Percentiles rank a stretch among this genome's conserved stretches.
Conservation (phyloP, 306 rosid species). For the Luffa aegyptiaca region DNA sequence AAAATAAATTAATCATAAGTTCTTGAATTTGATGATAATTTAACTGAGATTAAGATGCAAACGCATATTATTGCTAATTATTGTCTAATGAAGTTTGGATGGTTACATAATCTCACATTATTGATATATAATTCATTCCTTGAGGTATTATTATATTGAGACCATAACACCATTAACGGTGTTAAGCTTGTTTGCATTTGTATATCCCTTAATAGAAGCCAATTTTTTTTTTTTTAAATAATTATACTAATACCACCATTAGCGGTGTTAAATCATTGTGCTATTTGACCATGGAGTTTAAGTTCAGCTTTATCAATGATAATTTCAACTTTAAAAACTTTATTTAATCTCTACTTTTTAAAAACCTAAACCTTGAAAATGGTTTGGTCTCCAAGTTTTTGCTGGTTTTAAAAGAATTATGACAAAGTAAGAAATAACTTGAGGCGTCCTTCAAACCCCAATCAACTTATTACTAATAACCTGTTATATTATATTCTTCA, state of each 20-base stretch:
- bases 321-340: background rate
- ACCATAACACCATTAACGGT: background rate
- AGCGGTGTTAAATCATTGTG: background rate
- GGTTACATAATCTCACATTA: background rate
- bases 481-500: background rate
- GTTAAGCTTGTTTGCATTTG: background rate
- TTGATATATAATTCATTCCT: background rate
- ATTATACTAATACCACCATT: background rate
- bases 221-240: background rate
- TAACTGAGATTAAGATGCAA: background rate
- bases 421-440: background rate
- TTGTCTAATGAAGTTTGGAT: background rate
- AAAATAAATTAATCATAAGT: background rate
- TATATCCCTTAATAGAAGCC: background rate
- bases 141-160: background rate
- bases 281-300: background rate
- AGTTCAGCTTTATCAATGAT: background rate
- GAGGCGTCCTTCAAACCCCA: background rate
- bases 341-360: background rate
- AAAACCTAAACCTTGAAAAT: background rate
- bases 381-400: background rate
- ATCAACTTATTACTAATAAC: background rate
- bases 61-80: background rate
- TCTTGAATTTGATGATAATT: background rate
- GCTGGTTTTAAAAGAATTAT: background rate